These are phyloP conservation scores for Aspergillus texensis DNA, from an alignment of 2,329 filamentous ascomycete species.

Conservation along the genomic window DNA sequence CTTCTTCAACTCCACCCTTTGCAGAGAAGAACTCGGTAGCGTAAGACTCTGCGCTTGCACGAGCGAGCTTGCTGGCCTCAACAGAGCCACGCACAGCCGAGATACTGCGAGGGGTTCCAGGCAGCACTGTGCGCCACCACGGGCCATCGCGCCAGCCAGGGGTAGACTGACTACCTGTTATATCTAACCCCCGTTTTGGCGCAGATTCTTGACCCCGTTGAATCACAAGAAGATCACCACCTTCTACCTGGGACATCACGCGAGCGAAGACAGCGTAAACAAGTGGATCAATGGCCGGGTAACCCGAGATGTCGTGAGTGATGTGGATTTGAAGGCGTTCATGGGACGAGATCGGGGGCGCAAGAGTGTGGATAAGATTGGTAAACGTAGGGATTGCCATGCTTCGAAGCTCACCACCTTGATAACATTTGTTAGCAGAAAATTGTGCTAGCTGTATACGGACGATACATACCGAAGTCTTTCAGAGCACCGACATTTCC, in stretches of 20 bases:
- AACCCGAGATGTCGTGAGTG: conserved; percentile 91
- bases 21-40: conserved; percentile 80
- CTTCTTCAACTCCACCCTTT: conserved; percentile 77
- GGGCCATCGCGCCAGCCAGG: conserved; percentile 87
- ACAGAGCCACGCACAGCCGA: conserved; percentile 77
- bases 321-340: conserved; percentile 97
- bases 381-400: conserved; percentile 93
- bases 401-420: conserved; percentile 83
- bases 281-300: conserved; percentile 89
- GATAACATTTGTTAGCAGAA: conserved; percentile 8
- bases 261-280: conserved; percentile 90
- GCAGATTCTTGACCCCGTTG: conserved; percentile 88
- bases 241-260: conserved; percentile 99
- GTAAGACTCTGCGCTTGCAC: conserved; percentile 86
- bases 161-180: conserved; percentile 32
- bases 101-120: conserved; percentile 72
- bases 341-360: conserved; percentile 93
- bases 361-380: conserved; percentile 90
- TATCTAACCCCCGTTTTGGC: conserved; percentile 62
- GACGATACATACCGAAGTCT: conserved; percentile 65
- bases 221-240: conserved; percentile 89
- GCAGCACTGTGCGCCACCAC: conserved; percentile 74
- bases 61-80: conserved; percentile 88
- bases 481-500: conserved; percentile 81
- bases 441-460: conserved; percentile 42